Percentiles rank a stretch among this genome's conserved stretches.
These are phyloP conservation scores for Cucumis melo DNA, from an alignment of 306 rosid genomes.

Conservation along the genomic window DNA sequence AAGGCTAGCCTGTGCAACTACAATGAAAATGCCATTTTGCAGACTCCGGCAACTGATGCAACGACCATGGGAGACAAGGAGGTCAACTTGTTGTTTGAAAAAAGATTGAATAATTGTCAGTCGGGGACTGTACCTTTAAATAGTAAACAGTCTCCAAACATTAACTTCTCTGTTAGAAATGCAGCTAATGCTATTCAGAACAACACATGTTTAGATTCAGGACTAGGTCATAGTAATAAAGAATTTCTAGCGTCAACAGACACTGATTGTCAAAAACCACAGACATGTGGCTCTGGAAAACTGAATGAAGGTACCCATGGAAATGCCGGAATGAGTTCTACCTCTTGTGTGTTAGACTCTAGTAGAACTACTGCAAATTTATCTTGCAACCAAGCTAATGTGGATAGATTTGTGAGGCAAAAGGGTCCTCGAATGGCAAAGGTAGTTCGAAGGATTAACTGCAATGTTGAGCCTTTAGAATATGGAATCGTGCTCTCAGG, in stretches of 20 bases:
- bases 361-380: constrained; percentile 37
- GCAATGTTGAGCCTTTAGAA: constrained; percentile 86
- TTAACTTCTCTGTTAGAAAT: neutral
- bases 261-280: constrained; percentile 19
- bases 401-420: constrained; percentile 51
- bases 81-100: constrained; percentile 20
- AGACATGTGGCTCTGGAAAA: constrained; percentile 29
- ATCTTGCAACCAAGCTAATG: constrained; percentile 41
- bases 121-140: constrained; percentile 21
- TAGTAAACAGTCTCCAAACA: constrained; percentile 24
- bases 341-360: constrained; percentile 35
- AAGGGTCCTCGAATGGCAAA: constrained; percentile 98
- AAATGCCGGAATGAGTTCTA: constrained; percentile 26
- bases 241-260: constrained; percentile 18
- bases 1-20: constrained; percentile 24
- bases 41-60: constrained; percentile 36
- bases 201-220: constrained; percentile 19
- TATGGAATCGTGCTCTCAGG: constrained; percentile 79
- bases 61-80: constrained; percentile 29
- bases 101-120: constrained; percentile 18
- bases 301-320: constrained; percentile 36
- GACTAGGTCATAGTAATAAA: constrained; percentile 16
- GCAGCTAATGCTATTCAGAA: neutral
- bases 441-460: constrained; percentile 86
- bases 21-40: constrained; percentile 20